Evolutionary conservation across 768 basidiomycete species (phyloP).

Genomic region (Amanita subjunquillea): DNA sequence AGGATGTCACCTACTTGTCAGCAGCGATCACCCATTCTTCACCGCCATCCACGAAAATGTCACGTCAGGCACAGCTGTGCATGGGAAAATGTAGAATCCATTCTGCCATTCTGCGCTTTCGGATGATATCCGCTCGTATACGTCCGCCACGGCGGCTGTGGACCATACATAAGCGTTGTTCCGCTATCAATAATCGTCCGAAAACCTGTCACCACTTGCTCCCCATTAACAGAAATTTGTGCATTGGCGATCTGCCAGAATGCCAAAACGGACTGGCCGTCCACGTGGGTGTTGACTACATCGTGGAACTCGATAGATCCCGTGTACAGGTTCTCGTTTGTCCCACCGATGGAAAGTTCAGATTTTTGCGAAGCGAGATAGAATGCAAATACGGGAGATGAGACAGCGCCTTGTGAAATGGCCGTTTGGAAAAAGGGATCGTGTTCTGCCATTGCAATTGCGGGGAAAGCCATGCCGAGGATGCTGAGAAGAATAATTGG

Average conservation of each 20-base stretch:
- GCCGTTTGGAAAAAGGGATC: neutral
- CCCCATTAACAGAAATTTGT: neutral
- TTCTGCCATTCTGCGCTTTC: neutral
- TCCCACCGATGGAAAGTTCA: neutral
- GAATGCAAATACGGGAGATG: neutral
- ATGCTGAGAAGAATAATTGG: neutral
- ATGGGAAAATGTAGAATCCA: neutral
- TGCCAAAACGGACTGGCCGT: neutral
- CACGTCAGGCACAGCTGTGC: neutral
- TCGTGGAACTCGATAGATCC: neutral
- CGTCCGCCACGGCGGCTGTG: neutral
- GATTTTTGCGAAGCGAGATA: neutral
- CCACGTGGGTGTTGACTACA: neutral
- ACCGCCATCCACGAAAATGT: neutral
- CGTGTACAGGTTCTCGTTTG: neutral
- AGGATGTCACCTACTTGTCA: neutral
- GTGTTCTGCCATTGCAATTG: neutral
- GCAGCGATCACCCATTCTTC: neutral
- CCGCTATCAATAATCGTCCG: slow-evolving; percentile 1
- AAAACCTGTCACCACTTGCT: neutral
- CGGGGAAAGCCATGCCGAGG: neutral
- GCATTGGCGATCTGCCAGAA: neutral
- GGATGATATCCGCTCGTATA: neutral
- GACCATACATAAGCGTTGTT: neutral
- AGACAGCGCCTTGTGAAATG: neutral